phyloP scores from a whole-genome alignment of 148 eudicot species.

The Silene uniflora region DNA sequence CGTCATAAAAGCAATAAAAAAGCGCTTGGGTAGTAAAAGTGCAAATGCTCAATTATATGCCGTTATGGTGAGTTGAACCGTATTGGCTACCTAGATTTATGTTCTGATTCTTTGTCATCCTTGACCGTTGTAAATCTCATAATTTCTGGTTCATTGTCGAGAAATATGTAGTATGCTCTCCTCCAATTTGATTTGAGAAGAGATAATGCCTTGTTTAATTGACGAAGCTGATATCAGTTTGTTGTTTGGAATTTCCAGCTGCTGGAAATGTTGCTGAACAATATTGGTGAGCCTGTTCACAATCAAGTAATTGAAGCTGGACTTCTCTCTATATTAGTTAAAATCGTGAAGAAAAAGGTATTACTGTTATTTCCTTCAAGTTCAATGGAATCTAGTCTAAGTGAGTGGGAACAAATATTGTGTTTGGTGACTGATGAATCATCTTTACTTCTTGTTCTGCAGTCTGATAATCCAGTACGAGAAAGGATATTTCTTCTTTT shows the following conservation, averaged over 20 bases:
- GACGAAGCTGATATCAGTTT: conserved; percentile 7
- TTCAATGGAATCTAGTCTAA: not conserved
- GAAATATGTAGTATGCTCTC: not conserved
- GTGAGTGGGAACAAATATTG: not conserved
- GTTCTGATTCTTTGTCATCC: not conserved
- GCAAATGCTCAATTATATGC: conserved; percentile 73
- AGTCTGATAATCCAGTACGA: conserved; percentile 84
- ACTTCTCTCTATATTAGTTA: conserved; percentile 68
- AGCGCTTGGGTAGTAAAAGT: conserved; percentile 78
- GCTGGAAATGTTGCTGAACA: conserved; percentile 92
- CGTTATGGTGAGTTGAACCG: conserved; percentile 60
- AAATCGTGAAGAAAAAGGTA: conserved; percentile 96
- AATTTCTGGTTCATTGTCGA: not conserved
- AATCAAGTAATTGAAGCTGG: conserved; percentile 85
- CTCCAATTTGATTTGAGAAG: not conserved
- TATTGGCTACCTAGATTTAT: conserved; percentile 10
- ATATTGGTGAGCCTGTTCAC: conserved; percentile 90
- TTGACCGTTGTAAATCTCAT: not conserved
- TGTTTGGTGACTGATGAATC: not conserved
- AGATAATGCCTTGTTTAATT: not conserved
- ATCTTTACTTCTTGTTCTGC: conserved; percentile 26
- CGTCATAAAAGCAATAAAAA: conserved; percentile 83
- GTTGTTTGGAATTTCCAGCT: conserved; percentile 43
- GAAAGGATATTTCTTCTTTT: conserved; percentile 93
- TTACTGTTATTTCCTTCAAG: not conserved